Conservation (phyloP, 2,329 filamentous ascomycete genomes). For the Fusarium longipes region DNA sequence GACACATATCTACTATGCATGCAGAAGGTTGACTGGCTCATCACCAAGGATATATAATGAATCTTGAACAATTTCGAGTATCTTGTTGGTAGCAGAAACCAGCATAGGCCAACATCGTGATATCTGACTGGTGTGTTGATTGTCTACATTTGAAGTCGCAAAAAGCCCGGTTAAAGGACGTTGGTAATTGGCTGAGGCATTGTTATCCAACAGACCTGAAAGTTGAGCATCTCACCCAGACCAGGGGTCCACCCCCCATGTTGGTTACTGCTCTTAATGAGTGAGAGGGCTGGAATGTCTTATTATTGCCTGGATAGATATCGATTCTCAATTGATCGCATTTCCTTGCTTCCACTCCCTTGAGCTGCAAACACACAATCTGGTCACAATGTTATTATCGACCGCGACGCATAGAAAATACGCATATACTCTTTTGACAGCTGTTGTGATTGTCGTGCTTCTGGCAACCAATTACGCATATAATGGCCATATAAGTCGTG, state of each 20-base stretch:
- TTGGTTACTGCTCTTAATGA: neutral
- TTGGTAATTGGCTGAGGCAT: neutral
- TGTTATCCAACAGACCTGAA: neutral
- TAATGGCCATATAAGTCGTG: constrained; percentile 11
- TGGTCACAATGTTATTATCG: constrained; percentile 1
- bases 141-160: neutral
- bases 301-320: neutral
- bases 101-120: neutral
- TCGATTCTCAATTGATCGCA: neutral
- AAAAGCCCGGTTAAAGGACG: neutral
- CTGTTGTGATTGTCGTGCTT: constrained; percentile 9
- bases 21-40: neutral
- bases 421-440: constrained; percentile 7
- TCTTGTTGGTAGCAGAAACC: neutral
- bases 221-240: neutral
- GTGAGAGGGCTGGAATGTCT: constrained; percentile 1
- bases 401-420: constrained; percentile 6
- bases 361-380: neutral
- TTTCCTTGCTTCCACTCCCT: neutral
- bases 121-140: neutral
- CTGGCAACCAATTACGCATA: constrained; percentile 24
- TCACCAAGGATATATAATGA: neutral
- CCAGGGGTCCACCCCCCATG: neutral
- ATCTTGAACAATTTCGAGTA: neutral
- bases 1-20: neutral